These are phyloP conservation scores for Pyrenula aspistea DNA, from an alignment of 495 filamentous ascomycete species.

Conservation along the genomic window DNA sequence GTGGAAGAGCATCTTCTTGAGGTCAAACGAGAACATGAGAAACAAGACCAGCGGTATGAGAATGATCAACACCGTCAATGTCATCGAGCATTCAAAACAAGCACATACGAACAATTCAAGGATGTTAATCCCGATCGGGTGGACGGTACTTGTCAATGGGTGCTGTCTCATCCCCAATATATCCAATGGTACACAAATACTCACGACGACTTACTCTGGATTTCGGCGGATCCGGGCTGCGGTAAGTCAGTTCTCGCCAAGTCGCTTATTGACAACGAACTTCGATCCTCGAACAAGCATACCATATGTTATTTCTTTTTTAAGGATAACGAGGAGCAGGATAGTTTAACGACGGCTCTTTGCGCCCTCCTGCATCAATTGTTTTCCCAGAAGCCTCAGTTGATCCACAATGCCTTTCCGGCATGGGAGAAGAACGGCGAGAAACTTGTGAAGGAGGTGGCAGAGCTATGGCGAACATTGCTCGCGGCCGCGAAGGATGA, in stretches of 20 bases:
- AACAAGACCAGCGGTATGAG: no score
- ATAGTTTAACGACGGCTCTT: conserved; percentile 16
- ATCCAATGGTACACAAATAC: conserved; percentile 14
- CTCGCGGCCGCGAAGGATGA: conserved; percentile 8
- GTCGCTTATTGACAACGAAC: conserved; percentile 19
- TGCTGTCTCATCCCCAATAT: conserved; percentile 19
- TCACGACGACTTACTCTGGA: conserved; percentile 25
- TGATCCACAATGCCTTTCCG: conserved; percentile 15
- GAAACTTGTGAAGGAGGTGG: conserved; percentile 11
- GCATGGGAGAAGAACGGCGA: conserved; percentile 16
- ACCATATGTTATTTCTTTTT: conserved; percentile 34
- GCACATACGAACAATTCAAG: conserved; percentile 16
- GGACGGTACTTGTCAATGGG: conserved; percentile 12
- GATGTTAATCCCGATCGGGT: conserved; percentile 14
- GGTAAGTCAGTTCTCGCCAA: conserved; percentile 31
- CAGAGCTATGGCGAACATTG: conserved; percentile 21
- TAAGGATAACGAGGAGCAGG: conserved; percentile 26
- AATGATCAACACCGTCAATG: conserved; percentile 14
- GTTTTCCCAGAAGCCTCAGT: conserved; percentile 13
- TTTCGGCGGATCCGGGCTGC: conserved; percentile 31
- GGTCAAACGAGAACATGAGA: no score
- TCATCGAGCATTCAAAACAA: conserved; percentile 15
- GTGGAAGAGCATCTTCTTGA: no score
- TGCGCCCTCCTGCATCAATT: conserved; percentile 30
- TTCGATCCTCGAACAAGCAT: conserved; percentile 1